Evolutionary conservation across 2,329 filamentous ascomycete species (phyloP), one percentile per base, ranked within the genome.

Genomic region (Diaporthe sp.): DNA sequence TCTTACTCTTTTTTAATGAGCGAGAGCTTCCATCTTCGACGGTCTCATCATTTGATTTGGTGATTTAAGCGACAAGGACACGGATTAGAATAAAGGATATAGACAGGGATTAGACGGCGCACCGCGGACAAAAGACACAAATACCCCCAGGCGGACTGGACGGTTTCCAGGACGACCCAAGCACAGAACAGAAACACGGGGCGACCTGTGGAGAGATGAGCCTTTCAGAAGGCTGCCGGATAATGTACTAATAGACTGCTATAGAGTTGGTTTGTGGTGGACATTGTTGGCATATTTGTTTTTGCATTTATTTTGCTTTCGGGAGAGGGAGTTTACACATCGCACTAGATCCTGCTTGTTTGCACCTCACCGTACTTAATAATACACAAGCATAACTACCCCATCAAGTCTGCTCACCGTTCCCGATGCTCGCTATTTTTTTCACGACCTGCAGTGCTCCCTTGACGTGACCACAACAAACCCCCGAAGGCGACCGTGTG

Each of bases 51-150:
- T 35, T 45, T 45, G 25, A 17, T 57, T 40, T 70, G n/a, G 17
- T 33, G 42, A 30, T 40, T 52, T 42, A 17, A 69, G 38, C 71
- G 71, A 69, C 25, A 50, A 50, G 64, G 74, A 50, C 25, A 71
- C 30, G 69, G 40, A 50, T 52, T 55, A 45, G 40, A 47, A 28
- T 30, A 54, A 57, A 61, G 66, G 17, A 30, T 22, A 40, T 69
- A 73, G 61, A 72, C 68, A 42, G 47, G 71, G 38, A n/a, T 52
- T 54, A 73, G 64, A 74, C 40, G 74, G 74, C 71, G 74, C 74
- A 67, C 54, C 22, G 35, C 73, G 71, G 60, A 58, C 17, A 54
- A 64, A 73, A 38, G 25, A 28, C 61, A 54, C 33, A 68, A 52
- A 68, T 54, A 66, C 64, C 64, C 64, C 64, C 45, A 28, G 22